Evolutionary conservation across 345 rosid genomes (phyloP).

Genomic region (Pugionium dolabratum): DNA sequence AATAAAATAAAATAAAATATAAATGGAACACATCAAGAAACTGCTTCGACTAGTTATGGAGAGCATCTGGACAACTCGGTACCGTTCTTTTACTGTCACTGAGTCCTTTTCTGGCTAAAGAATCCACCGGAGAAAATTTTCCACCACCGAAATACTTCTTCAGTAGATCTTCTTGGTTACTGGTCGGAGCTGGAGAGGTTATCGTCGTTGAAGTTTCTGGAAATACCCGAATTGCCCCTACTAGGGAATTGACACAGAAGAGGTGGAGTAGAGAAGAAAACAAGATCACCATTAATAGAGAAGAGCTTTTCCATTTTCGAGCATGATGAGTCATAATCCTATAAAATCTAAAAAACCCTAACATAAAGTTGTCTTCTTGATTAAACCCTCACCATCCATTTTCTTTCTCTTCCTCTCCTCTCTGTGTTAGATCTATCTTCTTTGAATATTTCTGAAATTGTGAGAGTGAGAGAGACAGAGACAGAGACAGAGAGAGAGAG

Average conservation of each 20-base stretch:
- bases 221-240: constrained; percentile 44
- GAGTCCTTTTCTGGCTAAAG: constrained; percentile 43
- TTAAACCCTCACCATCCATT: constrained; percentile 32
- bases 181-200: constrained; percentile 5
- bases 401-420: background rate
- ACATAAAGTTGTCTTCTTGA: constrained; percentile 39
- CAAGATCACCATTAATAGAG: constrained; percentile 27
- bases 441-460: constrained; percentile 18
- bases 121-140: constrained; percentile 37
- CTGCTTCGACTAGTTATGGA: constrained; percentile 61
- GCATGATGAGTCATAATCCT: constrained; percentile 39
- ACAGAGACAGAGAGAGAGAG: constrained; percentile 6
- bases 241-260: constrained; percentile 26
- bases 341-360: constrained; percentile 29
- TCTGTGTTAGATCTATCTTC: constrained; percentile 23
- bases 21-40: constrained; percentile 10
- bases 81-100: constrained; percentile 66
- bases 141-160: constrained; percentile 48
- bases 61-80: constrained; percentile 94
- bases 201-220: constrained; percentile 27
- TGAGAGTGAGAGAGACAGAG: constrained; percentile 3
- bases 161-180: constrained; percentile 35
- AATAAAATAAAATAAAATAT: background rate
- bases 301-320: constrained; percentile 37
- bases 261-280: constrained; percentile 32